Evolutionary conservation across 768 basidiomycete genomes (phyloP), one percentile per base, ranked within the genome.

Genomic region (Termitomyces sp.): DNA sequence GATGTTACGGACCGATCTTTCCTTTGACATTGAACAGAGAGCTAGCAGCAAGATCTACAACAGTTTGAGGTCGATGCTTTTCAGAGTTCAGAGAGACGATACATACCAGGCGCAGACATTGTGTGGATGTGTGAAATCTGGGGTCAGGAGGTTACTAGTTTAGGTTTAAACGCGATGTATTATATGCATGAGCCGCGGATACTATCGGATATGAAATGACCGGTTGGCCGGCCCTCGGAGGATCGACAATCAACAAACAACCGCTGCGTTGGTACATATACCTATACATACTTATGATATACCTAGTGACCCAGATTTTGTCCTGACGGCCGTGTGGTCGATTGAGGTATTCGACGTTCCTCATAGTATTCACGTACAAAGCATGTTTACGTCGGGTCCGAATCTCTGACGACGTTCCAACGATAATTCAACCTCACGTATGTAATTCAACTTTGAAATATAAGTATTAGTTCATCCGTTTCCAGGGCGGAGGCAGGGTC

Each of bases 11-110:
- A 88, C 87, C 87, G 64, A 86, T 84, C 74, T 89, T 90, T 64
- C 83, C 87, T 71, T 80, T 79, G 62, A 91, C 85, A 69, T 81
- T 78, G 79, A 87, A 90, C 50, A 91, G 71, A 3, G 81, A 79
- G 31, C 79, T 70, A 17, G 83, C 69, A 42, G 77, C 77, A 61
- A 89, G 80, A 69, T 87, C 86, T 82, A 58, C 25, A 34, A 10
- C 45, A n/a, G 11, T 31, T 47, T 51, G 40, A 42, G n/a, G 38
- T 42, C 37, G 58, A 48, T 48, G 20, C 62, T 57, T 57, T 20
- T 53, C 42, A 15, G 20, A 31, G 45, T 20, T 53, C 42, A 15
- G 20, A 31, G 45, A 40, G 38, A 53, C 34, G 36, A 36, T 14
- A 49, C 53, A 43, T 59, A 69, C 71, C 70, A 66, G 64, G 64